A percentile compares a stretch with the other conserved stretches of the same genome.
These are phyloP conservation scores for Tylopilus cervinicoccineus DNA, from an alignment of 768 basidiomycete genomes.

Conservation along the genomic window DNA sequence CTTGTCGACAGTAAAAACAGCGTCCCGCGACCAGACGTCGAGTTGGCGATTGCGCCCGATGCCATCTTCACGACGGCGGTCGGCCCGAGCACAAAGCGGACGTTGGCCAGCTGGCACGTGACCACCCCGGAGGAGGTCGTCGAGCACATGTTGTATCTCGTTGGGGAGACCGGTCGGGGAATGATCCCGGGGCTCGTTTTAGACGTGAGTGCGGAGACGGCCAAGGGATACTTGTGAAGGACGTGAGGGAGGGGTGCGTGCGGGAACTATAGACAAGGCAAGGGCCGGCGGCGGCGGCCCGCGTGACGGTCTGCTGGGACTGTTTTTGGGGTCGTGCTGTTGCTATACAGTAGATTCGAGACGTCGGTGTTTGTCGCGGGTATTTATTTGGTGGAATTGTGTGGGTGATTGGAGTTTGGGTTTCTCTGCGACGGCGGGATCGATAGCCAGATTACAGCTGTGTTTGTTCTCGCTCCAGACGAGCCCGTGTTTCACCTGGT, in stretches of 20 bases:
- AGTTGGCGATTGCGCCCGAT: slow-evolving; percentile 62
- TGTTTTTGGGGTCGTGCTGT: too few relatives aligned
- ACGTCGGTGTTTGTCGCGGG: too few relatives aligned
- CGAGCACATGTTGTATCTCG: slow-evolving; percentile 68
- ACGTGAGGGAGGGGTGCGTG: background rate
- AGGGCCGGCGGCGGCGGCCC: too few relatives aligned
- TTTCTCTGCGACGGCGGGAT: too few relatives aligned
- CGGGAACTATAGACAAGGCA: too few relatives aligned
- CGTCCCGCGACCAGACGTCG: slow-evolving; percentile 40
- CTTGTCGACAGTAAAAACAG: slow-evolving; percentile 25
- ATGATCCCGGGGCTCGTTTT: background rate
- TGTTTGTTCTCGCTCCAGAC: too few relatives aligned
- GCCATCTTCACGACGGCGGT: slow-evolving; percentile 89
- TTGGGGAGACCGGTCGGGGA: slow-evolving; percentile 31
- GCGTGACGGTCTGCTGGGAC: background rate
- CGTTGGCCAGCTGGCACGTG: slow-evolving; percentile 89
- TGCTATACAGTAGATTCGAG: too few relatives aligned
- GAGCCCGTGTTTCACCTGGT: too few relatives aligned
- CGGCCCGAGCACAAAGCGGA: slow-evolving; percentile 87
- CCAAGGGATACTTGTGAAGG: slow-evolving; percentile 22
- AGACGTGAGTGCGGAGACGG: background rate
- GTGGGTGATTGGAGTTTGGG: too few relatives aligned
- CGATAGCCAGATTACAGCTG: too few relatives aligned
- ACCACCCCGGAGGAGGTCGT: slow-evolving; percentile 85
- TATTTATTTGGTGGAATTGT: too few relatives aligned